A percentile compares a stretch with the other conserved stretches of the same genome.
phyloP scores from a whole-genome alignment of 2,329 filamentous ascomycete genomes.

The Cladorrhinum sp. region DNA sequence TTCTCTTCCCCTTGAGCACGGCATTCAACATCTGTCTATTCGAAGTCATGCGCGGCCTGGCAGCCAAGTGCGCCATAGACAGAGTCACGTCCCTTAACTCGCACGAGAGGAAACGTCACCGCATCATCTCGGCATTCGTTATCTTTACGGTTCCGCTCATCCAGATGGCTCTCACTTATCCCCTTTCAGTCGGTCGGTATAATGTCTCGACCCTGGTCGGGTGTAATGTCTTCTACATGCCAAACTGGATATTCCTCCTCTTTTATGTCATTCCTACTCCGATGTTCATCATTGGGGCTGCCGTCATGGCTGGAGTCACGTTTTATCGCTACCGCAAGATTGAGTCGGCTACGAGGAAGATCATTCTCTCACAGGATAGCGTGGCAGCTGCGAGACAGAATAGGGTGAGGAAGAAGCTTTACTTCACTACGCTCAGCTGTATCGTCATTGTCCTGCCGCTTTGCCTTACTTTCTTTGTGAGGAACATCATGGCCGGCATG shows the following conservation, averaged over 20 bases:
- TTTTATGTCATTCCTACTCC: conserved; percentile 48
- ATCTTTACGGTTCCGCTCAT: conserved; percentile 53
- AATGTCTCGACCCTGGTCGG: conserved; percentile 48
- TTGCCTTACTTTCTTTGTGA: conserved; percentile 38
- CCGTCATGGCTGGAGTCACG: conserved; percentile 47
- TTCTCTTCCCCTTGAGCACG: conserved; percentile 36
- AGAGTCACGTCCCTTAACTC: conserved; percentile 40
- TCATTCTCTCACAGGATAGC: conserved; percentile 38
- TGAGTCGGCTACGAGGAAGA: conserved; percentile 39
- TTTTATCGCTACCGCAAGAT: conserved; percentile 49
- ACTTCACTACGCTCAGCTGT: conserved; percentile 53
- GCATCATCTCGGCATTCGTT: conserved; percentile 48
- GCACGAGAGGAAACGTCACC: conserved; percentile 42
- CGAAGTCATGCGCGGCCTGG: conserved; percentile 53
- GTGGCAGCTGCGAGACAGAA: conserved; percentile 42
- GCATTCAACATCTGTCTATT: conserved; percentile 51
- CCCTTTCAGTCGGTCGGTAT: conserved; percentile 48
- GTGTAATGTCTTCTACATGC: conserved; percentile 44
- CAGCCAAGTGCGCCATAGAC: conserved; percentile 46
- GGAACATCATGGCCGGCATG: conserved; percentile 38
- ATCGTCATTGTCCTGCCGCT: conserved; percentile 51
- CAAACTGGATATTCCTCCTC: conserved; percentile 47
- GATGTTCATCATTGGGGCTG: conserved; percentile 42
- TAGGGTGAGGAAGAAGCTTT: conserved; percentile 51
- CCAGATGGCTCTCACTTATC: conserved; percentile 48